Evolutionary conservation across 805 yeast species (phyloP).

Genomic region (Wickerhamomyces bisporus): DNA sequence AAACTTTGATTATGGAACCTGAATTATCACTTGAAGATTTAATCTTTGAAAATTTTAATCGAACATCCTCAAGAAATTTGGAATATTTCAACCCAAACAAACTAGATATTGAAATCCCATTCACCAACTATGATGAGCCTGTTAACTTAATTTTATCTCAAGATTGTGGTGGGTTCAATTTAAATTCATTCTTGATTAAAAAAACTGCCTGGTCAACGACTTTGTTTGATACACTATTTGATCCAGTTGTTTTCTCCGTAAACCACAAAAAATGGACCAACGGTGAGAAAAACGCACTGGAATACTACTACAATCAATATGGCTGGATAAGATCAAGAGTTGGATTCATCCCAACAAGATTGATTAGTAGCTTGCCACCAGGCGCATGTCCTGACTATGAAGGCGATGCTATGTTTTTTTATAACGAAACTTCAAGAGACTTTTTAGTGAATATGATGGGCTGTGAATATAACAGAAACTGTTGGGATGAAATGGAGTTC

Average conservation of each 20-base stretch:
- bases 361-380: conserved; percentile 31
- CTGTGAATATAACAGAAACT: conserved; percentile 32
- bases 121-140: conserved; percentile 26
- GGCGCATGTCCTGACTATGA: conserved; percentile 32
- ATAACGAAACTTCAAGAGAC: conserved; percentile 32
- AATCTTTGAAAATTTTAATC: conserved; percentile 27
- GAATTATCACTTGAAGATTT: conserved; percentile 29
- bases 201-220: conserved; percentile 35
- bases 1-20: conserved; percentile 38
- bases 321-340: conserved; percentile 36
- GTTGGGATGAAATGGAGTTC: conserved; percentile 37
- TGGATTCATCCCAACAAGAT: conserved; percentile 35
- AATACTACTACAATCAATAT: conserved; percentile 31
- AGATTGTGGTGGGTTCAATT: conserved; percentile 38
- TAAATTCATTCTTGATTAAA: conserved; percentile 34
- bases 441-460: conserved; percentile 36
- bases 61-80: conserved; percentile 28
- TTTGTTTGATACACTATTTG: conserved; percentile 35
- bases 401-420: conserved; percentile 29
- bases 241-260: conserved; percentile 34
- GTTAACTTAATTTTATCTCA: conserved; percentile 33
- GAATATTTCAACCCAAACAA: conserved; percentile 32
- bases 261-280: conserved; percentile 36
- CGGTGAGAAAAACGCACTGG: conserved; percentile 35
- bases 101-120: conserved; percentile 28